Evolutionary conservation across 1,284 basidiomycete species (phyloP).

Genomic region (Leccinum solheimii): DNA sequence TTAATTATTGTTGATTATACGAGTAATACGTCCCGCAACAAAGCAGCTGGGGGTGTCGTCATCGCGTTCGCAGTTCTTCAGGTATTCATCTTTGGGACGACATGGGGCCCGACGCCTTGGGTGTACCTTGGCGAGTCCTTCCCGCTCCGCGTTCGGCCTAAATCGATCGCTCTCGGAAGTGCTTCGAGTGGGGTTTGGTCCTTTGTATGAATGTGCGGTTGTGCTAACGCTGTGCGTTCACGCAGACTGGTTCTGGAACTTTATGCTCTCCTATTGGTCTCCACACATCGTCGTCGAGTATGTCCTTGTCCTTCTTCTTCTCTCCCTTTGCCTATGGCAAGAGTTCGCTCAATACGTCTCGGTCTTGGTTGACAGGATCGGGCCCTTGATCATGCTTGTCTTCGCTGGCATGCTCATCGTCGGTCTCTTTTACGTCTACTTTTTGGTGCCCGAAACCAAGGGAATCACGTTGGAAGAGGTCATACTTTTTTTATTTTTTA

Average conservation of each 20-base stretch:
- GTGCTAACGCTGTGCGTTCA: slow-evolving; percentile 14
- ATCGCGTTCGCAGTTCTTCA: slow-evolving; percentile 65
- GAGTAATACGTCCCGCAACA: slow-evolving; percentile 46
- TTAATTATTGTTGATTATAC: no score
- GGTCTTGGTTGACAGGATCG: slow-evolving; percentile 47
- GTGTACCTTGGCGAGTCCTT: slow-evolving; percentile 63
- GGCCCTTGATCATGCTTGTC: slow-evolving; percentile 73
- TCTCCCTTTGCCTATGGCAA: neutral
- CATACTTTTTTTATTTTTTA: neutral
- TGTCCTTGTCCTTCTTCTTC: neutral
- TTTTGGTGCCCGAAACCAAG: slow-evolving; percentile 31
- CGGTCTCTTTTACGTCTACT: slow-evolving; percentile 58
- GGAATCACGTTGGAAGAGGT: slow-evolving; percentile 35
- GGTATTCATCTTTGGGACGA: slow-evolving; percentile 53
- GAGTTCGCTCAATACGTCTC: neutral
- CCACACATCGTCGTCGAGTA: slow-evolving; percentile 49
- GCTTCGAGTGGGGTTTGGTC: slow-evolving; percentile 44
- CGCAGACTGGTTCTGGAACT: slow-evolving; percentile 58
- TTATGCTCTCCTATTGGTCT: slow-evolving; percentile 57
- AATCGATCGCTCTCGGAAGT: slow-evolving; percentile 58
- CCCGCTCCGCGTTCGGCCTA: slow-evolving; percentile 62
- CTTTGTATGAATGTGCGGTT: neutral
- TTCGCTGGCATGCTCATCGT: slow-evolving; percentile 77
- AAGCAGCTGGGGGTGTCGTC: slow-evolving; percentile 48
- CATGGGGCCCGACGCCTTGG: slow-evolving; percentile 63